These are phyloP conservation scores for Aphanocladium album DNA, from an alignment of 2,329 filamentous ascomycete species.

Conservation along the genomic window DNA sequence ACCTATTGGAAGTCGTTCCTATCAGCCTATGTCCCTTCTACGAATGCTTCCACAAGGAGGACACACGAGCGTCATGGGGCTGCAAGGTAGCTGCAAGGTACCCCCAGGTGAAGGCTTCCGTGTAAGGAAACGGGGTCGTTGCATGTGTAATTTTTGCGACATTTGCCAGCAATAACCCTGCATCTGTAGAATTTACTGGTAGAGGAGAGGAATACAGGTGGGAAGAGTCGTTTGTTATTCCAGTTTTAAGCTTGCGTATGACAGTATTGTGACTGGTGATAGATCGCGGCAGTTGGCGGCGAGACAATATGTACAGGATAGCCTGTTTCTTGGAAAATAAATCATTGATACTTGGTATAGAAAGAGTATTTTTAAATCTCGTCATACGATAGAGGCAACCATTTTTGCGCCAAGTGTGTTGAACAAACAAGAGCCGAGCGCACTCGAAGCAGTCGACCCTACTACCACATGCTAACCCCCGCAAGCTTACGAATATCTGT, in stretches of 20 bases:
- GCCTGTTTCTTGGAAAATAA: background rate
- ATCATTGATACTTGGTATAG: background rate
- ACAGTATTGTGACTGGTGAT: background rate
- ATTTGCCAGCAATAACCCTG: no score
- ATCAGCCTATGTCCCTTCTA: background rate
- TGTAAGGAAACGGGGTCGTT: background rate
- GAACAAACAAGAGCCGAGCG: background rate
- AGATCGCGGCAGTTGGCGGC: background rate
- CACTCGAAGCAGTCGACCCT: background rate
- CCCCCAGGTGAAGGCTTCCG: background rate
- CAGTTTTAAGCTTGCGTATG: background rate
- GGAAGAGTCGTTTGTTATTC: background rate
- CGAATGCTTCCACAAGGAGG: background rate
- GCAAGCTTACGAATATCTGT: slow-evolving; percentile 13
- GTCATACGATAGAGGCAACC: background rate
- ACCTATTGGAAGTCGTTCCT: slow-evolving; percentile 2
- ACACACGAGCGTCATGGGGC: background rate
- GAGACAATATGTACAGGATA: background rate
- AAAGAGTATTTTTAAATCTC: background rate
- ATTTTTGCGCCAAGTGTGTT: background rate
- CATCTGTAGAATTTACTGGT: no score
- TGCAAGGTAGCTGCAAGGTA: background rate
- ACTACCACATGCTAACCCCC: background rate
- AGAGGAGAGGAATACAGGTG: background rate
- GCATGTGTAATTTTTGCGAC: background rate